These are phyloP conservation scores for Fusarium torulosum DNA, from an alignment of 2,329 filamentous ascomycete species.

Conservation along the genomic window DNA sequence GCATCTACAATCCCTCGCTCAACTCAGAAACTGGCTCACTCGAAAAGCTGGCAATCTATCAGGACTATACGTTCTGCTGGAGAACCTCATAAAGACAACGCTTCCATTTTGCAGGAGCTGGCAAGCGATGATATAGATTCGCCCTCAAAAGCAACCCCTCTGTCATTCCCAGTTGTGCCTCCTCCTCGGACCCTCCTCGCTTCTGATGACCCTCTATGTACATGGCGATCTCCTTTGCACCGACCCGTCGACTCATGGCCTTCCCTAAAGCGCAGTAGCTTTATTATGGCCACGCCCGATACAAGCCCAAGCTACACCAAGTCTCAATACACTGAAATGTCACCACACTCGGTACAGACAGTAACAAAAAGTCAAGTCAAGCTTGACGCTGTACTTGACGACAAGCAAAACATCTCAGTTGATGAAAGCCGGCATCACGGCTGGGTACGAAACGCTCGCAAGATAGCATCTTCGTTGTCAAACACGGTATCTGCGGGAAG, in stretches of 20 bases:
- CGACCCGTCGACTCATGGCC: constrained; percentile 32
- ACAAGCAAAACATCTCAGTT: not conserved
- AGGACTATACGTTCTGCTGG: constrained; percentile 6
- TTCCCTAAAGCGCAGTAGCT: constrained; percentile 26
- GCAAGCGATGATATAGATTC: not conserved
- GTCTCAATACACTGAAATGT: constrained; percentile 30
- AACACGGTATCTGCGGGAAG: constrained; percentile 25
- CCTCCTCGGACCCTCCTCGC: constrained; percentile 12
- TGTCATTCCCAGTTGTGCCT: not conserved
- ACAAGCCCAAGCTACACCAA: constrained; percentile 35
- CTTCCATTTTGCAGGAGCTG: not conserved
- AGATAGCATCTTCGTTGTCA: constrained; percentile 43
- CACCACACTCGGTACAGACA: not conserved
- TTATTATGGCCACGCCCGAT: constrained; percentile 10
- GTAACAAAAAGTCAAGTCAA: not conserved
- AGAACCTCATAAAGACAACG: not conserved
- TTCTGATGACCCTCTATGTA: constrained; percentile 24
- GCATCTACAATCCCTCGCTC: not conserved
- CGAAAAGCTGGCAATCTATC: constrained; percentile 32
- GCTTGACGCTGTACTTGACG: not conserved
- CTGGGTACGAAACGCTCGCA: constrained; percentile 43
- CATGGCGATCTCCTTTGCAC: constrained; percentile 24
- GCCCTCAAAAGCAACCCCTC: not conserved
- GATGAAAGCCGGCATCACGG: constrained; percentile 14
- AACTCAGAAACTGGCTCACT: constrained; percentile 20